phyloP scores from a whole-genome alignment of 495 filamentous ascomycete species.

The Lasiosphaeria hispida region DNA sequence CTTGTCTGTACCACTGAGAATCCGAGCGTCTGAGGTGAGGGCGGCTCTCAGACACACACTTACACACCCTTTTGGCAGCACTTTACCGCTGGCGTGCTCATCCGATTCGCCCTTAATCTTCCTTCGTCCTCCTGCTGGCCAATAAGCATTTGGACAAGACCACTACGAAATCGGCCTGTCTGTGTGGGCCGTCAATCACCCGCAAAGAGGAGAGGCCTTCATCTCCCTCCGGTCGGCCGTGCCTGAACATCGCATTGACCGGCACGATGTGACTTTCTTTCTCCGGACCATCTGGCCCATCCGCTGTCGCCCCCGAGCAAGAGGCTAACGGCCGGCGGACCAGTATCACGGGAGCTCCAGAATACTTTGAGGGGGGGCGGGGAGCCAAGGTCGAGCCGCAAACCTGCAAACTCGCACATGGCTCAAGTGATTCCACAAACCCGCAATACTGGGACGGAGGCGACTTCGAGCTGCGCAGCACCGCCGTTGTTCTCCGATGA shows the following conservation, averaged over 20 bases:
- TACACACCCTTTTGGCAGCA: neutral
- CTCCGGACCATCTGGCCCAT: neutral
- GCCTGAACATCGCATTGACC: conserved; percentile 14
- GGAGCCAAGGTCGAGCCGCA: too few species aligned
- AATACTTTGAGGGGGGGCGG: too few species aligned
- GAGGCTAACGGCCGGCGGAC: too few species aligned
- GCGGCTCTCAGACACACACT: conserved; percentile 9
- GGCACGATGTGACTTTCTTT: neutral
- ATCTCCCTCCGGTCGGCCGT: conserved; percentile 8
- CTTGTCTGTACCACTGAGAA: conserved; percentile 10
- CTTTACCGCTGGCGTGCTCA: neutral
- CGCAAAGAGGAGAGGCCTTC: neutral
- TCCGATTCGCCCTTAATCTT: conserved; percentile 1
- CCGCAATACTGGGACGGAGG: too few species aligned
- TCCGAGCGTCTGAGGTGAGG: neutral
- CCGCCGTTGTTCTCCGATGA: neutral
- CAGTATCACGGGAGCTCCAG: too few species aligned
- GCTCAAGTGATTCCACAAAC: too few species aligned
- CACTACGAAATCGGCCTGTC: conserved; percentile 18
- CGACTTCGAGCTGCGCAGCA: neutral
- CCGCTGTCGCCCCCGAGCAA: neutral
- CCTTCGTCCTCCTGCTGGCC: conserved; percentile 2
- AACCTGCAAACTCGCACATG: too few species aligned
- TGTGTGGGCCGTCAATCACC: conserved; percentile 19
- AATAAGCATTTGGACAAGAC: conserved; percentile 1